phyloP scores from a whole-genome alignment of 2,329 filamentous ascomycete genomes.

The Pseudohalonectria lignicola region DNA sequence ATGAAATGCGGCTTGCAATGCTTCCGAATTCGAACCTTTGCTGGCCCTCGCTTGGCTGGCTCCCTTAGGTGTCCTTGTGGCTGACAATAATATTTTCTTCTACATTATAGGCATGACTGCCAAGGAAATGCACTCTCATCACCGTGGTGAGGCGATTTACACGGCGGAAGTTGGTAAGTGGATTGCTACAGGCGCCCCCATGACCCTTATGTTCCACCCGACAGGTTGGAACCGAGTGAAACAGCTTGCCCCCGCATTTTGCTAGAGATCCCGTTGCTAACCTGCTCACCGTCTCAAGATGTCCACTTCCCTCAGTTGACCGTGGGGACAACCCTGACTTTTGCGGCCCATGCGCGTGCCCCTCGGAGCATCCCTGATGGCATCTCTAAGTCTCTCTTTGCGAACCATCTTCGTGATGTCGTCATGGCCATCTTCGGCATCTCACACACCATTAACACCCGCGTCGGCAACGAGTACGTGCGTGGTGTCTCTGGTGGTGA shows the following conservation, averaged over 20 bases:
- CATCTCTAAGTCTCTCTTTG: conserved; percentile 40
- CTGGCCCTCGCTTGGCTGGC: too few species aligned
- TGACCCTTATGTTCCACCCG: too few species aligned
- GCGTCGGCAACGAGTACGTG: conserved; percentile 64
- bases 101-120: conserved; percentile 17
- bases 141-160: conserved; percentile 80
- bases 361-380: conserved; percentile 51
- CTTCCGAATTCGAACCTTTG: too few species aligned
- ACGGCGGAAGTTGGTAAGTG: conserved; percentile 54
- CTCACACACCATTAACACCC: conserved; percentile 60
- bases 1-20: too few species aligned
- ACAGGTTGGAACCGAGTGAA: too few species aligned
- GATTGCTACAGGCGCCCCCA: too few species aligned
- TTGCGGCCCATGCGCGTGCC: conserved; percentile 61
- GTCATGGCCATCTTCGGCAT: conserved; percentile 70
- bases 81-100: background rate
- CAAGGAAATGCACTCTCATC: conserved; percentile 64
- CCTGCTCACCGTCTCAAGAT: too few species aligned
- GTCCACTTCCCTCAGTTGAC: conserved; percentile 69
- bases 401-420: conserved; percentile 56
- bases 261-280: too few species aligned
- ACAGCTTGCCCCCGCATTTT: too few species aligned
- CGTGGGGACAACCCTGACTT: conserved; percentile 69
- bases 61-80: too few species aligned
- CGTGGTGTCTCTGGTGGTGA: conserved; percentile 67